Conservation (phyloP, 306 rosid genomes). For the Cicer chorassanicum region DNA sequence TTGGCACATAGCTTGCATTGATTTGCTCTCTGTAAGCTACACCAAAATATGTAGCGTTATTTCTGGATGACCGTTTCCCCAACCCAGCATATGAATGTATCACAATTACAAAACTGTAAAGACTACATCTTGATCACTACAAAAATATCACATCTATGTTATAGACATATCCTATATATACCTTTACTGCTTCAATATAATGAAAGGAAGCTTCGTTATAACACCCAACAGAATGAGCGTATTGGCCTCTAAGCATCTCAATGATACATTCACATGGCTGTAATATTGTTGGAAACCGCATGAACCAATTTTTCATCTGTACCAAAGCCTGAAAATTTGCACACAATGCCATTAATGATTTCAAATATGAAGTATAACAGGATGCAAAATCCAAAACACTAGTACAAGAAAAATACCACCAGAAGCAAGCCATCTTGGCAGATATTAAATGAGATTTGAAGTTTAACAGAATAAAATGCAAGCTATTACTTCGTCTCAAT, state of each 20-base stretch:
- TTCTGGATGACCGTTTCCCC: constrained; percentile 38
- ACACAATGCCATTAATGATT: constrained; percentile 34
- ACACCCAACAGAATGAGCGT: constrained; percentile 94
- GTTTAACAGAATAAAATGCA: constrained; percentile 36
- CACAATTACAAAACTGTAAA: constrained; percentile 36
- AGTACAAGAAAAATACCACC: constrained; percentile 32
- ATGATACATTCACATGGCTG: constrained; percentile 90
- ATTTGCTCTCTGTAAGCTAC: constrained; percentile 92
- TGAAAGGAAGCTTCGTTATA: constrained; percentile 84
- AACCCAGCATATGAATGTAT: constrained; percentile 36
- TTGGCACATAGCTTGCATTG: constrained; percentile 91
- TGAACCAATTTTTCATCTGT: constrained; percentile 88
- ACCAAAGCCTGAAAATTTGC: constrained; percentile 75
- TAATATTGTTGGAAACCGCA: constrained; percentile 93
- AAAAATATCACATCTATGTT: constrained; percentile 28
- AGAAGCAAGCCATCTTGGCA: constrained; percentile 30
- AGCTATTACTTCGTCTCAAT: constrained; percentile 22
- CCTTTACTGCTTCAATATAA: constrained; percentile 89
- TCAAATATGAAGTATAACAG: constrained; percentile 33
- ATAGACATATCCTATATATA: constrained; percentile 40
- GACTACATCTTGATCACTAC: constrained; percentile 31
- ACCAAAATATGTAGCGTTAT: constrained; percentile 42
- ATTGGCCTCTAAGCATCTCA: constrained; percentile 97
- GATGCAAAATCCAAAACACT: constrained; percentile 19
- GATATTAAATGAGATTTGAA: constrained; percentile 30